phyloP scores from a whole-genome alignment of 108 stramenopile species.

The Nannochloropsis gaditana region DNA sequence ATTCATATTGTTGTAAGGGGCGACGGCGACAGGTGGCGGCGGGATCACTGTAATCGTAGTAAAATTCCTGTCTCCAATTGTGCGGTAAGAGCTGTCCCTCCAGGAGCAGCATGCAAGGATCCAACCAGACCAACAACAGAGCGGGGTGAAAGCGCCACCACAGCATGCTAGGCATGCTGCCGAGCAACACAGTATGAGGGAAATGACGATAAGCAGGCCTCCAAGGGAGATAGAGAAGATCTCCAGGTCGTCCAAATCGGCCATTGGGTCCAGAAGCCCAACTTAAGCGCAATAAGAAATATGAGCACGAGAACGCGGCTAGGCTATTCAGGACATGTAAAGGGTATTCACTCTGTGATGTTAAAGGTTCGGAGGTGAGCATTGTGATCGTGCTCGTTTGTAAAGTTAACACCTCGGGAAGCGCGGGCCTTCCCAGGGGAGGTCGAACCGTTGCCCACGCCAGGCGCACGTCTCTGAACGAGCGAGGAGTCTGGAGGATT shows the following conservation, averaged over 20 bases:
- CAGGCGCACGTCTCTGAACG: too few relatives aligned
- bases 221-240: neutral
- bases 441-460: too few relatives aligned
- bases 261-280: neutral
- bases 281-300: too few relatives aligned
- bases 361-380: too few relatives aligned
- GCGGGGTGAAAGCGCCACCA: neutral
- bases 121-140: neutral
- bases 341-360: too few relatives aligned
- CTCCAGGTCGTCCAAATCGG: neutral
- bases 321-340: too few relatives aligned
- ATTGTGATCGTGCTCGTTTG: too few relatives aligned
- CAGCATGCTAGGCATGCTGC: neutral
- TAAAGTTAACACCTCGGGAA: too few relatives aligned
- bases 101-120: slow-evolving; percentile 1
- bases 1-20: too few relatives aligned
- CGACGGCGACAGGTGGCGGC: neutral
- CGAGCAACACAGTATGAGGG: neutral
- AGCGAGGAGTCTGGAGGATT: too few relatives aligned
- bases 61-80: neutral
- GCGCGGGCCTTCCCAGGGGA: too few relatives aligned
- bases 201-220: neutral
- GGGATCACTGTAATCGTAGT: neutral
- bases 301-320: too few relatives aligned
- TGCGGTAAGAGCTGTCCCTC: neutral